Evolutionary conservation across 1,139 yeast species (phyloP), one percentile per base, ranked within the genome.

Genomic region (Candida sojae): DNA sequence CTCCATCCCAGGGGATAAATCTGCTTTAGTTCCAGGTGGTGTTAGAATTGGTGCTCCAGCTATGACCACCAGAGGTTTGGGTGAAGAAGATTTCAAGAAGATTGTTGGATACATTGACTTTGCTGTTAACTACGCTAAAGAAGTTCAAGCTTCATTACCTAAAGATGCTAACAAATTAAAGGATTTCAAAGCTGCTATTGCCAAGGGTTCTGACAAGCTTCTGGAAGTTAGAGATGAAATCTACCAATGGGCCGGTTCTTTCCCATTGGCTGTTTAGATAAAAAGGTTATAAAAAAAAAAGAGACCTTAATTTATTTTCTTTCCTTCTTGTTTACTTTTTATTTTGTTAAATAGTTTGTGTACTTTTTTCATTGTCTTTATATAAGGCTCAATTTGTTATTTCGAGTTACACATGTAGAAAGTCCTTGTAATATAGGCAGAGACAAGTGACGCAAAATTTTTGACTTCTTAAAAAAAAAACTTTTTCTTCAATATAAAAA

Each of bases 21-120:
- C 97, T 44, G 99, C 99, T 52, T 82, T 93, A 57, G 96, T 91
- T 51, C 99, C 99, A 65, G 96, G 96, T 70, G 99, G 99, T 71
- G 85, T 93, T 56, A 89, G 99, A 77, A 86, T 93, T 56, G 99
- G 99, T 67, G 91, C 99, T 39, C 99, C 99, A 58, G 98, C 98
- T 54, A 93, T 93, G 99, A 83, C 97, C 55, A 89, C 98, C 53
- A 88, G 99, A 77, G 99, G 98, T 62, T 82, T 92, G 65, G 86
- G 89, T 57, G 90, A 86, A 67, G 86, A 79, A 56, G 98, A 93
- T 66, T 93, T 92, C 74, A 80, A 75, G 64, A 84, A 79, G 68
- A 89, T 93, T 61, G 97, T 87, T 52, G 73, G 76, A 53, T 92
- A 86, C 79, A 89, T 92, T 62, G 93, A 91, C 74, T 76, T 78